A percentile compares a stretch with the other conserved stretches of the same genome.
Evolutionary conservation across 768 basidiomycete genomes (phyloP).

Genomic region (Mycena haematopus): DNA sequence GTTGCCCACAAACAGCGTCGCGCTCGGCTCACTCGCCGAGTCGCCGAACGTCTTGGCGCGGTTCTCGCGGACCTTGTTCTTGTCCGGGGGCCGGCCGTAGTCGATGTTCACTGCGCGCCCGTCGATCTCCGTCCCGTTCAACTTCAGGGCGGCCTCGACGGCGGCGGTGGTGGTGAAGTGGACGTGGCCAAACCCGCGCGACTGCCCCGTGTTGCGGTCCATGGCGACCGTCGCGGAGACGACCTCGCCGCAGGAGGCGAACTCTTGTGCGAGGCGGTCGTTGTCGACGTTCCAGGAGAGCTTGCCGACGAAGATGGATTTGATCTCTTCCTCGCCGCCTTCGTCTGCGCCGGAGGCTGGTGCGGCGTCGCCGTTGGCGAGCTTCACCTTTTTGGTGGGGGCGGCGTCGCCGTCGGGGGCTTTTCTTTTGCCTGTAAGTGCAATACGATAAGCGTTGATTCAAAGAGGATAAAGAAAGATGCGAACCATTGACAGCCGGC

Average conservation of each 20-base stretch:
- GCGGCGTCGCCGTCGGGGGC: slow-evolving; percentile 66
- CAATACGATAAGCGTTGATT: background rate
- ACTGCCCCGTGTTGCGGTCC: slow-evolving; percentile 82
- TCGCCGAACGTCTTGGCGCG: too few relatives aligned
- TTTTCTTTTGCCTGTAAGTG: slow-evolving; percentile 74
- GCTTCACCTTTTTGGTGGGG: slow-evolving; percentile 85
- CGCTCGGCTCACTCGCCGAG: slow-evolving; percentile 63
- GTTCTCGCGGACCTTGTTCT: slow-evolving; percentile 46
- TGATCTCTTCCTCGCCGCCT: slow-evolving; percentile 56
- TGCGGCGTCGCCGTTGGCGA: slow-evolving; percentile 61
- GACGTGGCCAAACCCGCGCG: slow-evolving; percentile 87
- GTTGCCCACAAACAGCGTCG: slow-evolving; percentile 90
- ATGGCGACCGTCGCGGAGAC: slow-evolving; percentile 87
- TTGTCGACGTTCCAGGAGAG: slow-evolving; percentile 98
- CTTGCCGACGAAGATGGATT: slow-evolving; percentile 88
- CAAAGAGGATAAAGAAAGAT: background rate
- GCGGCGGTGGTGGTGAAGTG: slow-evolving; percentile 74
- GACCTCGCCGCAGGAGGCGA: slow-evolving; percentile 88
- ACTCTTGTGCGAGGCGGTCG: slow-evolving; percentile 92
- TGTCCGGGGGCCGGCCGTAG: slow-evolving; percentile 67
- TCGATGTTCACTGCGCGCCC: slow-evolving; percentile 90
- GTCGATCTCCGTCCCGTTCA: slow-evolving; percentile 91
- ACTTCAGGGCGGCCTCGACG: slow-evolving; percentile 78
- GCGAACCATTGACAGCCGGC: slow-evolving; percentile 50
- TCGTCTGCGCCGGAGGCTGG: slow-evolving; percentile 40